Base-by-base conservation (phyloP, 2,329 filamentous ascomycete species). In the Fusarium temperatum region DNA sequence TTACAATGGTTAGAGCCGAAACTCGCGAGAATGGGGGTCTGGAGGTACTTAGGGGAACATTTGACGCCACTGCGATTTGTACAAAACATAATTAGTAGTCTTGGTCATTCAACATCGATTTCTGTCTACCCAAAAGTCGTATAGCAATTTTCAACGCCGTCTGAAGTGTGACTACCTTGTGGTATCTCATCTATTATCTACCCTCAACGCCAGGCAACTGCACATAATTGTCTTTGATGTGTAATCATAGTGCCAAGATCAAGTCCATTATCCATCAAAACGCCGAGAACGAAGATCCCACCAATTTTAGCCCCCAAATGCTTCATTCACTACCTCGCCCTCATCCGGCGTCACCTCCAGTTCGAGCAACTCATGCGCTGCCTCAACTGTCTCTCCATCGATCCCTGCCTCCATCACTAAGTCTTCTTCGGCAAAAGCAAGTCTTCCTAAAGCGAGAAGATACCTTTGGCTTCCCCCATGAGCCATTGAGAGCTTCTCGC, bases 361-460 rank as follows among this genome's bases (percentile, higher is more conserved):
- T 80, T 98, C 94, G 44, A 98, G 82, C 71, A 99, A 85, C 78
- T 93, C 90, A 76, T 96, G 92, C 8, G 96, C 96, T 82, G 92
- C 91, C 72, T 96, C 93, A 3, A 92, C 89, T 2, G 94, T 94
- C 72, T 94, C 93, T 35, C 92, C 89, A 41, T 93, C 92, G 60
- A 97, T 92, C 1, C 92, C 92, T 4, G 87, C 86, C 82, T 98
- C 95, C 35, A 97, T 87, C 17, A 96, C 88, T 14, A 93, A 82
- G 36, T 94, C 92, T 70, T 97, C 94, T 56, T 91, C 90, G 11
- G 90, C 92, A 80, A 98, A 98, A 0, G 94, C 94, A n/a, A 98
- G 84, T 47, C 96, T 85, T 0, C 94, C 95, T 50, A 99, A 84
- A 5, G 91, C 90, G 15, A 98, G 89, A 3, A 97, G 85, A 78